Evolutionary conservation across 805 yeast genomes (phyloP), one percentile per base, ranked within the genome.

Genomic region (Candida germanica): DNA sequence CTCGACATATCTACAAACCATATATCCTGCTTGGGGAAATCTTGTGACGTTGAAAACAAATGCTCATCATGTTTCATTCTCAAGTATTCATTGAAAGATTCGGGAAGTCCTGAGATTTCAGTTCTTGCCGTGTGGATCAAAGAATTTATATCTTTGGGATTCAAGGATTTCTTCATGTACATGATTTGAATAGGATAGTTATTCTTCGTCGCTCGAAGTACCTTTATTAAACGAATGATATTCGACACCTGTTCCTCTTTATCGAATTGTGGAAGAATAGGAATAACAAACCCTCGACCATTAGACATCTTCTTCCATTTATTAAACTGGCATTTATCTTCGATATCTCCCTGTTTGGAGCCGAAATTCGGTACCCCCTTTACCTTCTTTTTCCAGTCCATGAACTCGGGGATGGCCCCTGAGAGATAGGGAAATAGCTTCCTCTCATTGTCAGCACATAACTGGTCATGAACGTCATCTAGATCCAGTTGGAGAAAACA

Each of bases 201-300:
- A 33, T 58, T 62, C 16, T 52, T 52, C 26, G 54, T 43, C 0
- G 39, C 54, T 13, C 64, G 42, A 12, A 64, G 41, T 5, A 56
- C 59, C 4, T 45, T 46, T 7, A 61, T 42, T 17, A 56, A 36
- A 11, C 61, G 39, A n/a, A 31, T 39, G 13, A 55, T 39, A 17
- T 48, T 40, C 8, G 44, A 41, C 5, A 59, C 19, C 33, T 51
- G 56, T 10, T 39, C 42, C 13, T 36, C 21, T 16, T 36, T 39
- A 7, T 41, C 34, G 5, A 35, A 20, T 2, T 30, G 16, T 2
- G 58, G 56, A 11, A 51, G 33, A 5, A 61, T 23, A 1, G 66
- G 59, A 4, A 64, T 53, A 12, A 61, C 63, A 5, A 64, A 58
- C 0, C 69, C 69, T 29, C 42, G 44, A 1, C 61, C 64, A 21